Conservation (phyloP, 306 rosid genomes). For the Cucumis cinereus region DNA sequence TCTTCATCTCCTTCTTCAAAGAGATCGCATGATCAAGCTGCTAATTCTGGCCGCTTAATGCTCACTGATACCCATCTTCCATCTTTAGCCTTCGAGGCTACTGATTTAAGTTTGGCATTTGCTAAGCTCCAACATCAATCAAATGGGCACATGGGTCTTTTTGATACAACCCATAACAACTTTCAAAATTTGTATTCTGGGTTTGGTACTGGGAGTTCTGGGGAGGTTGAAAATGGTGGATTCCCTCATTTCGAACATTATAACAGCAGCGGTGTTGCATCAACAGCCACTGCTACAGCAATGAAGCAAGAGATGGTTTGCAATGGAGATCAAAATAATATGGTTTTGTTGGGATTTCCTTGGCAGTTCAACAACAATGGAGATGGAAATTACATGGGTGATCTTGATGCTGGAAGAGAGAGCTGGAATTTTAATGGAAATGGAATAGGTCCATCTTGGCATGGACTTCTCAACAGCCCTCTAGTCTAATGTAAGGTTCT, state of each 20-base stretch:
- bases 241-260: slow-evolving; percentile 36
- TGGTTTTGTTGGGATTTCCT: slow-evolving; percentile 71
- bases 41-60: slow-evolving; percentile 26
- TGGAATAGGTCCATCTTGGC: slow-evolving; percentile 61
- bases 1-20: slow-evolving; percentile 44
- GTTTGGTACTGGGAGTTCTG: slow-evolving; percentile 42
- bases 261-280: slow-evolving; percentile 23
- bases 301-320: slow-evolving; percentile 62
- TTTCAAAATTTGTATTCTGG: slow-evolving; percentile 40
- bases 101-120: slow-evolving; percentile 67
- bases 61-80: slow-evolving; percentile 24
- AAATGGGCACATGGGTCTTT: slow-evolving; percentile 43
- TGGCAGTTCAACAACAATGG: slow-evolving; percentile 53
- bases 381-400: slow-evolving; percentile 38
- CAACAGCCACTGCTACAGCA: slow-evolving; percentile 62
- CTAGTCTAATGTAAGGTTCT: slow-evolving; percentile 49
- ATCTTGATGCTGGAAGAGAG: slow-evolving; percentile 54
- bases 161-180: slow-evolving; percentile 24
- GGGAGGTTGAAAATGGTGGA: slow-evolving; percentile 43
- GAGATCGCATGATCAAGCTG: slow-evolving; percentile 45
- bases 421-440: slow-evolving; percentile 55
- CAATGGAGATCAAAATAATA: slow-evolving; percentile 31
- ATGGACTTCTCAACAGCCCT: slow-evolving; percentile 82
- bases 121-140: slow-evolving; percentile 69
- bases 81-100: slow-evolving; percentile 40